phyloP scores from a whole-genome alignment of 805 yeast genomes.

The Yarrowia yakushimensis region DNA sequence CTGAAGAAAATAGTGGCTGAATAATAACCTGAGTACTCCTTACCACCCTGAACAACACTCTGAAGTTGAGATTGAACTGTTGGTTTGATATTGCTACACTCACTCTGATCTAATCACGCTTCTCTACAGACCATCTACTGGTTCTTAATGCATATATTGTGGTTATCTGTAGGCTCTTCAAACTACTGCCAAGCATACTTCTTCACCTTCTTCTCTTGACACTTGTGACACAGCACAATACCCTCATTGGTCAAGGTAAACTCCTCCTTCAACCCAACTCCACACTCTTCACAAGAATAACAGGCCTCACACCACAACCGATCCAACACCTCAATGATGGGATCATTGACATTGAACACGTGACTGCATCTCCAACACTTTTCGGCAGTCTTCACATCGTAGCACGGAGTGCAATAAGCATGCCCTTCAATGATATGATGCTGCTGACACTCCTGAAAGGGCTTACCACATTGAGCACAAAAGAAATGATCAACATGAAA shows the following conservation, averaged over 20 bases:
- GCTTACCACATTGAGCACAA: constrained; percentile 36
- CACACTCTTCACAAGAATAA: constrained; percentile 37
- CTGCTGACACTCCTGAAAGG: constrained; percentile 28
- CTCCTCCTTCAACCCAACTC: constrained; percentile 33
- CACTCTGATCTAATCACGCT: too few species aligned
- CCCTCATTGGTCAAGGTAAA: constrained; percentile 38
- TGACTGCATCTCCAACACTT: constrained; percentile 38
- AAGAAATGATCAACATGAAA: constrained; percentile 38
- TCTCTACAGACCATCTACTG: too few species aligned
- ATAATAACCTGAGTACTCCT: too few species aligned
- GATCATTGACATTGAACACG: constrained; percentile 28
- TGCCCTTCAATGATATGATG: constrained; percentile 26
- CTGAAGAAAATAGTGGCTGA: too few species aligned
- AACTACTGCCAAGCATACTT: constrained; percentile 31
- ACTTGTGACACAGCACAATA: constrained; percentile 33
- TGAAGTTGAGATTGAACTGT: too few species aligned
- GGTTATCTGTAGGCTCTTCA: too few species aligned
- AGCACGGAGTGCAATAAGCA: constrained; percentile 35
- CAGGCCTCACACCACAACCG: constrained; percentile 37
- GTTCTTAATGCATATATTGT: too few species aligned
- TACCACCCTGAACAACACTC: too few species aligned
- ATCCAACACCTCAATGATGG: constrained; percentile 35
- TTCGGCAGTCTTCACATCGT: constrained; percentile 30
- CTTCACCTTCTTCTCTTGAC: constrained; percentile 32
- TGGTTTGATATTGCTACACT: too few species aligned